Percentiles rank a stretch among this genome's conserved stretches.
Evolutionary conservation across 805 yeast genomes (phyloP).

Genomic region (Hanseniaspora thailandica): DNA sequence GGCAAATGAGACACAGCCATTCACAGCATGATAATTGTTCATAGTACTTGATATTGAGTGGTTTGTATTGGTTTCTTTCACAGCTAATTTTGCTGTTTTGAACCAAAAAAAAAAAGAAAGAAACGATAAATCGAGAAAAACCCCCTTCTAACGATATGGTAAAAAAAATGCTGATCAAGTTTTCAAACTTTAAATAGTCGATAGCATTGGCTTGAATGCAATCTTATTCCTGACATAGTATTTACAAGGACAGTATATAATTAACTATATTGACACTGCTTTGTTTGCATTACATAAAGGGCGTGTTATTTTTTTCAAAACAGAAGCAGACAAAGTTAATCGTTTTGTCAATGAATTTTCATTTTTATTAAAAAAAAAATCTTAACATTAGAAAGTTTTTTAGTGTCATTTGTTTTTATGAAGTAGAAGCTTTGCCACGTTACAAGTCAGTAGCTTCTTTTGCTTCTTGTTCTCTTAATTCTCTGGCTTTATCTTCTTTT

Average conservation of each 20-base stretch:
- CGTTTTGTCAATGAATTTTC: too few relatives aligned
- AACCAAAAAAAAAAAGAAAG: too few relatives aligned
- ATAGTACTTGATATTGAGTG: conserved; percentile 3
- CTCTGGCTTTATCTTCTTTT: conserved; percentile 10
- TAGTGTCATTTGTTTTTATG: too few relatives aligned
- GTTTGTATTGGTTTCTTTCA: neutral
- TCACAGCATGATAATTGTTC: neutral
- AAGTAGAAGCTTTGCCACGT: too few relatives aligned
- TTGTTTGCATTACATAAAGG: too few relatives aligned
- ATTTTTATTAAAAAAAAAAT: too few relatives aligned
- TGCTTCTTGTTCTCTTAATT: neutral
- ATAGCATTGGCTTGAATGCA: neutral
- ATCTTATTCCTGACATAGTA: neutral
- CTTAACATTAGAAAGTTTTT: too few relatives aligned
- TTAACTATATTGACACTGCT: neutral
- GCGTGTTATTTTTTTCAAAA: too few relatives aligned
- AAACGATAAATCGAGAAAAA: neutral
- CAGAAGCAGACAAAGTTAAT: too few relatives aligned
- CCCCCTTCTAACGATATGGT: neutral
- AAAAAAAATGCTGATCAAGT: neutral
- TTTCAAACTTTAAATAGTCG: neutral
- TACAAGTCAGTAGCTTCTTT: neutral
- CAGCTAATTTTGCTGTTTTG: neutral
- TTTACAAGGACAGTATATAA: neutral
- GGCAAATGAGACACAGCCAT: conserved; percentile 47